Evolutionary conservation across 2,329 filamentous ascomycete species (phyloP).

Genomic region (Xylaria sp.): DNA sequence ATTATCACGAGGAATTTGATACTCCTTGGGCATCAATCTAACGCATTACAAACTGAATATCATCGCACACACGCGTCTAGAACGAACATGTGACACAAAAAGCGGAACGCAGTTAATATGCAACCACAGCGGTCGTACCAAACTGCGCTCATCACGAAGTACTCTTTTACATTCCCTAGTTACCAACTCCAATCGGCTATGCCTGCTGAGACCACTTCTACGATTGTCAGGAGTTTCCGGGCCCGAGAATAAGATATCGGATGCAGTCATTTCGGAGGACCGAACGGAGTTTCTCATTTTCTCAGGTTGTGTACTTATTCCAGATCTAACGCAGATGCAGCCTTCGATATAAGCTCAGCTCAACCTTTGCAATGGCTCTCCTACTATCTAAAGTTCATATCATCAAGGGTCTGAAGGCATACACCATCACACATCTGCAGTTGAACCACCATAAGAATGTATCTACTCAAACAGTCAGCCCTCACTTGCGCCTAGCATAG

Average conservation of each 20-base stretch:
- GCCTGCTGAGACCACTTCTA: background rate
- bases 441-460: conserved; percentile 34
- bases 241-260: background rate
- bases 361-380: background rate
- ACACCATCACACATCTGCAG: conserved; percentile 30
- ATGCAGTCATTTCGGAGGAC: background rate
- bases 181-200: background rate
- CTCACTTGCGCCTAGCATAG: no score
- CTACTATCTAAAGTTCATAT: background rate
- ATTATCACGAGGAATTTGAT: background rate
- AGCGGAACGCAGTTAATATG: background rate
- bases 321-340: background rate
- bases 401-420: background rate
- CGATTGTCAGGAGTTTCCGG: background rate
- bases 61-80: background rate
- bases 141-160: background rate
- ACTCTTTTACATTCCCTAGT: background rate
- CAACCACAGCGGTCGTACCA: background rate
- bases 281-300: background rate
- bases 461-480: conserved; percentile 27
- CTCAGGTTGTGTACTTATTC: background rate
- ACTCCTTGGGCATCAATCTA: background rate
- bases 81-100: conserved; percentile 2
- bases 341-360: background rate
- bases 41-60: background rate